phyloP scores from a whole-genome alignment of 345 rosid species.

The Aquilaria sinensis region DNA sequence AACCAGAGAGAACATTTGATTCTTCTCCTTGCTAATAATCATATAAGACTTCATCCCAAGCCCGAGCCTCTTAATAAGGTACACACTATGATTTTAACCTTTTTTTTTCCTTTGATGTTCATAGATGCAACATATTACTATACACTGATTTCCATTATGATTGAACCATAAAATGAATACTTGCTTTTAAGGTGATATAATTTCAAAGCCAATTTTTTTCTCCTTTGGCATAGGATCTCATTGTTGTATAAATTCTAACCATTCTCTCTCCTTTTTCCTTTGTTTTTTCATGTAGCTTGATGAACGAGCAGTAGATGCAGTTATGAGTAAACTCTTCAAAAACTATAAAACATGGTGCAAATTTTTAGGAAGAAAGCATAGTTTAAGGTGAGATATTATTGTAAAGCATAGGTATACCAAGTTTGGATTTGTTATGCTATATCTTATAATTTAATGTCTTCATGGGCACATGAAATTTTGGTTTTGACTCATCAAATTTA shows the following conservation, averaged over 20 bases:
- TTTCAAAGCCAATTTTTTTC: neutral
- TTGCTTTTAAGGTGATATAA: no score
- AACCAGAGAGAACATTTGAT: slow-evolving; percentile 97
- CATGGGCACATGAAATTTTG: neutral
- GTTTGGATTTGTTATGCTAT: neutral
- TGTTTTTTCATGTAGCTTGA: slow-evolving; percentile 67
- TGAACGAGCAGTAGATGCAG: slow-evolving; percentile 81
- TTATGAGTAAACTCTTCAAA: slow-evolving; percentile 69
- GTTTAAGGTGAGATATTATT: slow-evolving; percentile 57
- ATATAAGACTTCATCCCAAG: slow-evolving; percentile 76
- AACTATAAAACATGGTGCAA: slow-evolving; percentile 90
- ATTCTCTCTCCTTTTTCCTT: neutral
- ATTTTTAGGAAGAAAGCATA: slow-evolving; percentile 84
- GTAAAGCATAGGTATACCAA: neutral
- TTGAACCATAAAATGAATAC: no score
- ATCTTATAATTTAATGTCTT: slow-evolving; percentile 6
- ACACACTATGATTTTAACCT: slow-evolving; percentile 10
- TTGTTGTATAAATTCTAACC: no score
- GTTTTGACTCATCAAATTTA: slow-evolving; percentile 3
- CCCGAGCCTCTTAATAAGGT: slow-evolving; percentile 94
- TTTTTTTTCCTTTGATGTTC: neutral
- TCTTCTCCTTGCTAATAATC: slow-evolving; percentile 77
- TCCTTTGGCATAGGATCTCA: neutral
- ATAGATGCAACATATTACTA: no score
- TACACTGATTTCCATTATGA: no score